Evolutionary conservation across 306 rosid genomes (phyloP).

Genomic region (Quillaja saponaria): DNA sequence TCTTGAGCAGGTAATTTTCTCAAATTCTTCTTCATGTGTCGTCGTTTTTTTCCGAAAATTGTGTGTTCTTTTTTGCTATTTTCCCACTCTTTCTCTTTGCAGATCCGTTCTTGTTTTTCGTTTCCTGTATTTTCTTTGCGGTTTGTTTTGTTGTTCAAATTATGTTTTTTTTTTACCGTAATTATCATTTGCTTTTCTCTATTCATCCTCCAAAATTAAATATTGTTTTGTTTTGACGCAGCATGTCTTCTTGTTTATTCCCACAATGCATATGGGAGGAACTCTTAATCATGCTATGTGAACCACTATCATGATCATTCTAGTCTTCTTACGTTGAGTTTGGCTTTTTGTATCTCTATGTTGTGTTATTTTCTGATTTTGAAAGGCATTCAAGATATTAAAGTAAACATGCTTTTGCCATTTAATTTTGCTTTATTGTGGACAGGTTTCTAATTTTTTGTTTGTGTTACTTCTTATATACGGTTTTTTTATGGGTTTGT

Average conservation of each 20-base stretch:
- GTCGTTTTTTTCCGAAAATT: background rate
- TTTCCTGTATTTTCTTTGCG: constrained; percentile 22
- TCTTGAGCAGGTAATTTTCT: constrained; percentile 41
- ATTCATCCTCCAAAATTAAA: constrained; percentile 20
- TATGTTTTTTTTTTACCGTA: constrained; percentile 12
- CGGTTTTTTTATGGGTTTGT: constrained; percentile 30
- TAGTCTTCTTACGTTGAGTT: constrained; percentile 20
- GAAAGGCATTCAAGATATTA: background rate
- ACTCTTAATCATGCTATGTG: constrained; percentile 28
- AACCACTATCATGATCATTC: constrained; percentile 20
- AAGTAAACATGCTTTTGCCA: background rate
- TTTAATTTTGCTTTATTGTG: constrained; percentile 7
- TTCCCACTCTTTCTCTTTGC: constrained; percentile 25
- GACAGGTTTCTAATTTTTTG: background rate
- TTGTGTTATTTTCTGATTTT: constrained; percentile 8
- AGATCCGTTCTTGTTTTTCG: constrained; percentile 60
- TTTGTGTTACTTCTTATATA: constrained; percentile 21
- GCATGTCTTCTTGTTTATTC: constrained; percentile 29
- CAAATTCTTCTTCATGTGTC: constrained; percentile 35
- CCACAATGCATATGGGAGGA: constrained; percentile 46
- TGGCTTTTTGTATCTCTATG: constrained; percentile 9
- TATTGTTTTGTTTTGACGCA: constrained; percentile 16
- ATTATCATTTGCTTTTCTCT: constrained; percentile 34
- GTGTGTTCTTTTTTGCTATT: constrained; percentile 5
- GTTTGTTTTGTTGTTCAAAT: constrained; percentile 2